Conservation (phyloP, 306 rosid species). For the Adenanthera pavonina region DNA sequence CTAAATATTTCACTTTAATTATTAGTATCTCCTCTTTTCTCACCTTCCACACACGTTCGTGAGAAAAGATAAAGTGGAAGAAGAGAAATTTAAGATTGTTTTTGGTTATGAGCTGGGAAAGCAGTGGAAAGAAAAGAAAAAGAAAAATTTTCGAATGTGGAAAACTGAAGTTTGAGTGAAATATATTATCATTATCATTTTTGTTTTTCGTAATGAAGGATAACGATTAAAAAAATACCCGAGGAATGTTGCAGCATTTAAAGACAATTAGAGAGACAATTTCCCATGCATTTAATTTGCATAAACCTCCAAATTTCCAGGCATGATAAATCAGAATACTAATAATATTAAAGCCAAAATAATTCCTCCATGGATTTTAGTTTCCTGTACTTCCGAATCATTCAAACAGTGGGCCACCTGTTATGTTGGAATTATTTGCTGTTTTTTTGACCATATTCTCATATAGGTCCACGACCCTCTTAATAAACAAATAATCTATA, state of each 20-base stretch:
- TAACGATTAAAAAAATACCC: constrained; percentile 44
- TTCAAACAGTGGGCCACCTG: constrained; percentile 54
- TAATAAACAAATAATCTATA: constrained; percentile 36
- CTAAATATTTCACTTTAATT: too few species aligned
- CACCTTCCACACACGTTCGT: too few species aligned
- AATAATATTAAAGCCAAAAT: constrained; percentile 29
- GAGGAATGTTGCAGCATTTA: constrained; percentile 60
- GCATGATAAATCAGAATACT: constrained; percentile 40
- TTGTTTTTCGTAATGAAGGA: constrained; percentile 24
- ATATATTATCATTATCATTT: neutral
- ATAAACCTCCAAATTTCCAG: constrained; percentile 66
- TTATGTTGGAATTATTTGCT: constrained; percentile 52
- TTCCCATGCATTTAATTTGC: constrained; percentile 46
- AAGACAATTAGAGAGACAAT: constrained; percentile 46
- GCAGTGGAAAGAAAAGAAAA: too few species aligned
- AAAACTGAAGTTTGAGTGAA: too few species aligned
- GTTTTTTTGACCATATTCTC: constrained; percentile 48
- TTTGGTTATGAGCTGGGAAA: too few species aligned
- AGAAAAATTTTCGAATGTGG: too few species aligned
- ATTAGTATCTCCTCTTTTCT: too few species aligned
- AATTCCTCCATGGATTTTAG: constrained; percentile 48
- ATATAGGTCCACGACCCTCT: constrained; percentile 43
- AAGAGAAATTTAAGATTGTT: too few species aligned
- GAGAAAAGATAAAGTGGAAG: too few species aligned
- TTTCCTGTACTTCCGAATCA: constrained; percentile 52